phyloP scores from a whole-genome alignment of 257 asterid genomes.

The Eustoma russellianum region DNA sequence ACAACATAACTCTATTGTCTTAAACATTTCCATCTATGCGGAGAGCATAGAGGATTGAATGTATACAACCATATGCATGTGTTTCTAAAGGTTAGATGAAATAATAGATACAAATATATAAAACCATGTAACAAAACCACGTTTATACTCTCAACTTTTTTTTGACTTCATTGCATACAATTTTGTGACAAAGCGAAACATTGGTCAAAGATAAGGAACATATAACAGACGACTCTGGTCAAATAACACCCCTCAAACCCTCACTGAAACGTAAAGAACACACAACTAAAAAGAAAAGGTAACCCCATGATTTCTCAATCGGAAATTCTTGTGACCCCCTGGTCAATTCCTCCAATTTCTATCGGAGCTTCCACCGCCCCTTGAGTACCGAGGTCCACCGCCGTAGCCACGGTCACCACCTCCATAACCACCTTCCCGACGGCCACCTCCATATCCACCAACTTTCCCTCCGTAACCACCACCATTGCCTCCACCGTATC shows the following conservation, averaged over 20 bases:
- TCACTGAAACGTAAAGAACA: background rate
- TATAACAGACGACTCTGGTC: background rate
- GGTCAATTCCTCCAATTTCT: slow-evolving; percentile 64
- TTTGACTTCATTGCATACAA: slow-evolving; percentile 9
- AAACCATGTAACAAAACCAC: too few relatives aligned
- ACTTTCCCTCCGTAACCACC: slow-evolving; percentile 15
- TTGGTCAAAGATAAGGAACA: background rate
- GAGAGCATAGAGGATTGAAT: too few relatives aligned
- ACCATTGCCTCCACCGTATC: slow-evolving; percentile 8
- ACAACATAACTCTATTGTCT: too few relatives aligned
- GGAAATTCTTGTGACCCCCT: too few relatives aligned
- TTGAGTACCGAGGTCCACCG: slow-evolving; percentile 24
- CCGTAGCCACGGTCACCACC: slow-evolving; percentile 25
- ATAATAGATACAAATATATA: too few relatives aligned
- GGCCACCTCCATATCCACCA: slow-evolving; percentile 8
- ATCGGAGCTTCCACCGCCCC: slow-evolving; percentile 15
- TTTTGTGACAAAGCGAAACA: slow-evolving; percentile 2
- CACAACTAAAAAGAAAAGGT: background rate
- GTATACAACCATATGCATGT: too few relatives aligned
- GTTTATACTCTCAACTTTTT: too few relatives aligned
- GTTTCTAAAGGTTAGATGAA: too few relatives aligned
- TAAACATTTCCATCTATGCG: too few relatives aligned
- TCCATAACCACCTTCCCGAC: slow-evolving; percentile 24
- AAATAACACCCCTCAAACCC: background rate
- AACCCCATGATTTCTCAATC: background rate